Evolutionary conservation across 208 protist species (phyloP).

Genomic region (Borovskyia barvae): DNA sequence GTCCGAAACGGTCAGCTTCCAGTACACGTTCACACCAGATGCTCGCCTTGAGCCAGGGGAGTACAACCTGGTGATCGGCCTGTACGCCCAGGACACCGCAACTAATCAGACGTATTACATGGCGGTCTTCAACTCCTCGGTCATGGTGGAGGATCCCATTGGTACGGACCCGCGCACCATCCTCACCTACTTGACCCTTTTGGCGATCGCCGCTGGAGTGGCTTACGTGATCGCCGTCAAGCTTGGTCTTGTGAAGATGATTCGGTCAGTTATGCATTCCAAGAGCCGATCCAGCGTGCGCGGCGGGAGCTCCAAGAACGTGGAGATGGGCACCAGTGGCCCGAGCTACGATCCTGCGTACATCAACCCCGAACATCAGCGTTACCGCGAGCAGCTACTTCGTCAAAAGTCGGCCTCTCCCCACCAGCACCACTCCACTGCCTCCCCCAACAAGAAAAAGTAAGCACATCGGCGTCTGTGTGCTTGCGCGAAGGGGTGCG

Average conservation of each 20-base stretch:
- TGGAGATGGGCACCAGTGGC: conserved; percentile 41
- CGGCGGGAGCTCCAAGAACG: not conserved
- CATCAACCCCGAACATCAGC: conserved; percentile 75
- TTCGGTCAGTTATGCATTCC: conserved; percentile 10
- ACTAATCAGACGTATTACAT: conserved; percentile 71
- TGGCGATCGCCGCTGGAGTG: conserved; percentile 50
- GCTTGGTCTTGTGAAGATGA: conserved; percentile 49
- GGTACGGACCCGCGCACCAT: conserved; percentile 79
- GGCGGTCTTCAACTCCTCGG: conserved; percentile 71
- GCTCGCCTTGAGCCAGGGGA: conserved; percentile 65
- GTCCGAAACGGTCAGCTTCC: conserved; percentile 68
- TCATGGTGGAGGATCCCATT: conserved; percentile 63
- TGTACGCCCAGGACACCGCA: conserved; percentile 65
- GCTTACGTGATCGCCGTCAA: conserved; percentile 49
- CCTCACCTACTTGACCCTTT: conserved; percentile 80
- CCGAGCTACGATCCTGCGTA: conserved; percentile 78
- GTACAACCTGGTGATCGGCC: conserved; percentile 81
- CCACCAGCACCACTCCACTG: conserved; percentile 16
- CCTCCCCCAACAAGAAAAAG: conserved; percentile 51
- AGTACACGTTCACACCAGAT: conserved; percentile 80
- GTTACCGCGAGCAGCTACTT: conserved; percentile 67
- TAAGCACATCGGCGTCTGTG: too few species aligned
- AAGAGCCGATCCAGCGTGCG: conserved; percentile 3
- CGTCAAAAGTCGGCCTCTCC: conserved; percentile 45
- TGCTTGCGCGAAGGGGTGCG: too few species aligned